A percentile compares a stretch with the other conserved stretches of the same genome.
Conservation (phyloP, 2,329 filamentous ascomycete species). For the Alternaria conjuncta region DNA sequence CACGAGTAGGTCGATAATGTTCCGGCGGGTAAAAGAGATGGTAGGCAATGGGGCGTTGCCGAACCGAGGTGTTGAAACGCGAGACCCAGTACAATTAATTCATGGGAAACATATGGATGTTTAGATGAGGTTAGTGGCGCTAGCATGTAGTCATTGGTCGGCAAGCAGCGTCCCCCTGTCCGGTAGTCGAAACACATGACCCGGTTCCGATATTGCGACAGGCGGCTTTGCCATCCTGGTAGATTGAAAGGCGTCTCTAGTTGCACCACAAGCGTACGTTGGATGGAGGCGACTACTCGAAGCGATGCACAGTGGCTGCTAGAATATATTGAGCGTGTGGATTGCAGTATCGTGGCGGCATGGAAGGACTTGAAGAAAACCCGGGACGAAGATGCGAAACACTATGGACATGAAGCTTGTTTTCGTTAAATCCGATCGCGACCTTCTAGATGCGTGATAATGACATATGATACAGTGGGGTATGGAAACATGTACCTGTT, state of each 20-base stretch:
- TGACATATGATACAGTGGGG: slow-evolving; percentile 35
- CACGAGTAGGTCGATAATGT: slow-evolving; percentile 2
- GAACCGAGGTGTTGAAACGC: slow-evolving; percentile 17
- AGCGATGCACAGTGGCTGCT: not conserved
- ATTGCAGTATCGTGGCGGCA: not conserved
- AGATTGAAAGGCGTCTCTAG: slow-evolving; percentile 4
- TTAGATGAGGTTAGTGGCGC: slow-evolving; percentile 18
- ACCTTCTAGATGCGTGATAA: slow-evolving; percentile 28
- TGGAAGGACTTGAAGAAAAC: not conserved
- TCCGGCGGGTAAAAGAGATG: slow-evolving; percentile 30
- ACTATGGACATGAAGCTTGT: slow-evolving; percentile 9
- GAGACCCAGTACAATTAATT: slow-evolving; percentile 15
- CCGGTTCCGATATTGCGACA: slow-evolving; percentile 16
- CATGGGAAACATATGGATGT: slow-evolving; percentile 15
- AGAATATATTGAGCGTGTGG: not conserved
- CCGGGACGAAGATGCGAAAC: not conserved
- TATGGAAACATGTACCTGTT: slow-evolving; percentile 24
- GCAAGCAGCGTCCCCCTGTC: not conserved
- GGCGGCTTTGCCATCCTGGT: not conserved
- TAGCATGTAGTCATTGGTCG: slow-evolving; percentile 9
- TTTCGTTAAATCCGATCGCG: slow-evolving; percentile 11
- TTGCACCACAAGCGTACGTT: not conserved
- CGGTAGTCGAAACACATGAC: slow-evolving; percentile 26
- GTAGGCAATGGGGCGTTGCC: slow-evolving; percentile 11
- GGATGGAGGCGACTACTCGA: not conserved